phyloP scores from a whole-genome alignment of 441 rosid species.

The Kokia cookei region DNA sequence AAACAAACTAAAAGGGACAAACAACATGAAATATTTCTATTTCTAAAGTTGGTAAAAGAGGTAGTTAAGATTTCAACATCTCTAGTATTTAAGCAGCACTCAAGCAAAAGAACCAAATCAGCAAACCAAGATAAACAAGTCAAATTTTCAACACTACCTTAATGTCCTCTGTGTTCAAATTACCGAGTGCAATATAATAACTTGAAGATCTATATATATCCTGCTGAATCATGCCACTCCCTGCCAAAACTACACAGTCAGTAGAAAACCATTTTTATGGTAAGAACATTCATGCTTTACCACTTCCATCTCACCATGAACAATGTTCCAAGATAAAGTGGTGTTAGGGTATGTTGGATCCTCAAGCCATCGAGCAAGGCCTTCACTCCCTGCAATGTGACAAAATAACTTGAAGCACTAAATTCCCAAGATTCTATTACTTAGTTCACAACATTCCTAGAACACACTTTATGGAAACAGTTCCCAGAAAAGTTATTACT shows the following conservation, averaged over 20 bases:
- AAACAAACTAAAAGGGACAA: not conserved
- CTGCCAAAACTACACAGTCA: constrained; percentile 31
- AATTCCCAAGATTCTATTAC: not conserved
- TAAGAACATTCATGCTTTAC: constrained; percentile 6
- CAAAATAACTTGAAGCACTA: not conserved
- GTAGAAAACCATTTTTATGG: constrained; percentile 1
- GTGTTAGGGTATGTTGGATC: constrained; percentile 86
- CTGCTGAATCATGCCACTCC: constrained; percentile 61
- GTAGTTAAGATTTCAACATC: not conserved
- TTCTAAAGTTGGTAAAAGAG: not conserved
- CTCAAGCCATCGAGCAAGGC: constrained; percentile 76
- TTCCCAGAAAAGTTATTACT: not conserved
- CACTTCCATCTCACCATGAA: constrained; percentile 49
- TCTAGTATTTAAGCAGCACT: not conserved
- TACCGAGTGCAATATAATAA: constrained; percentile 82
- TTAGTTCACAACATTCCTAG: not conserved
- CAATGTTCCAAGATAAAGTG: constrained; percentile 78
- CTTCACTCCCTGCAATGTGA: constrained; percentile 64
- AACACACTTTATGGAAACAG: not conserved
- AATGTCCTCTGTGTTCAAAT: constrained; percentile 64
- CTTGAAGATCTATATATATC: constrained; percentile 57
- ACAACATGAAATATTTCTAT: not conserved
- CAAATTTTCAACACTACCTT: constrained; percentile 43
- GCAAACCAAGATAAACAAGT: constrained; percentile 8
- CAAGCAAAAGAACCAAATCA: not conserved